phyloP scores from a whole-genome alignment of 2,329 filamentous ascomycete genomes.

The Monosporascus sp. region DNA sequence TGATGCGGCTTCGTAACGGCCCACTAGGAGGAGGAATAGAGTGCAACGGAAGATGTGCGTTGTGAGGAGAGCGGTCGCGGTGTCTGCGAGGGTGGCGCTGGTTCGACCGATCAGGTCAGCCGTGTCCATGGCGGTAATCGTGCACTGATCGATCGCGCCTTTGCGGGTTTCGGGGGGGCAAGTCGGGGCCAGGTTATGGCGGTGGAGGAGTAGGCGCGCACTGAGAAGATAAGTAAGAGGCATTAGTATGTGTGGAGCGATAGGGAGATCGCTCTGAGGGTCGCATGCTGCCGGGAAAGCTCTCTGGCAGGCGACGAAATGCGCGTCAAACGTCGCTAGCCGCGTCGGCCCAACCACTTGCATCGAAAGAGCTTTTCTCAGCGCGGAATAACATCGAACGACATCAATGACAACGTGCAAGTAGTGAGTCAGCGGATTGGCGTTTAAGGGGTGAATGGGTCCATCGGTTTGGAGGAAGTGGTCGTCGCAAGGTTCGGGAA shows the following conservation, averaged over 20 bases:
- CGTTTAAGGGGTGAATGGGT: constrained; percentile 46
- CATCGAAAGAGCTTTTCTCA: constrained; percentile 66
- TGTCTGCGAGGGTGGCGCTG: constrained; percentile 55
- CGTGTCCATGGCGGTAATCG: constrained; percentile 70
- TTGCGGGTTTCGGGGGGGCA: constrained; percentile 61
- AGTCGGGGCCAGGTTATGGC: constrained; percentile 76
- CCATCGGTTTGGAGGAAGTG: constrained; percentile 62
- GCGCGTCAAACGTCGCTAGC: constrained; percentile 72
- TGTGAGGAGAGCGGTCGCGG: constrained; percentile 70
- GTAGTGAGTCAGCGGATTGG: constrained; percentile 58
- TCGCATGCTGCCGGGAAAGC: constrained; percentile 74
- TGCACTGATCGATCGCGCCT: constrained; percentile 73
- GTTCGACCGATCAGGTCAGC: constrained; percentile 67
- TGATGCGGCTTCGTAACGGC: constrained; percentile 66
- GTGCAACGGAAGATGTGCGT: constrained; percentile 84
- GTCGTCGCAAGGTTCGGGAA: constrained; percentile 78
- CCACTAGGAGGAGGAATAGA: constrained; percentile 71
- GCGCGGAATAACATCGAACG: constrained; percentile 67
- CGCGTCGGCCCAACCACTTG: constrained; percentile 60
- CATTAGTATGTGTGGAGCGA: constrained; percentile 70
- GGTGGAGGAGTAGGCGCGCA: constrained; percentile 77
- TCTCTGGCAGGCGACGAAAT: constrained; percentile 70
- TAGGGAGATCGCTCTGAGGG: constrained; percentile 56
- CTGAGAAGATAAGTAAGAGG: constrained; percentile 77
- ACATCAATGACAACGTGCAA: constrained; percentile 78